These are phyloP conservation scores for Vigna angularis DNA, from an alignment of 306 rosid species.

Conservation along the genomic window DNA sequence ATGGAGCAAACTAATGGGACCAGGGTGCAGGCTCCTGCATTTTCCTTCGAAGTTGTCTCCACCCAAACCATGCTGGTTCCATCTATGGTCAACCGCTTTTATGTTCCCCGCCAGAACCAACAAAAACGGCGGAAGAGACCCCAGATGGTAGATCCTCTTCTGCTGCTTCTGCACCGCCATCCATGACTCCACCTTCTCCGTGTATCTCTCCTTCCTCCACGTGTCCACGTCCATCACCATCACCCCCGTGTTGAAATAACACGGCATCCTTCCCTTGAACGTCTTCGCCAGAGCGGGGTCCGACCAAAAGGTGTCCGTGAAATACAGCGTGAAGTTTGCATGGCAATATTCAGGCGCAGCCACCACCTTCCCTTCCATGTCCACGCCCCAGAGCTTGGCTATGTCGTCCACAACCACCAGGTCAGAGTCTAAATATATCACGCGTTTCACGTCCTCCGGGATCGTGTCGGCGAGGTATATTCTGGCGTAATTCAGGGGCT, in stretches of 20 bases:
- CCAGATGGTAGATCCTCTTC: constrained; percentile 68
- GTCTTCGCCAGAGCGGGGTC: constrained; percentile 48
- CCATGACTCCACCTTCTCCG: constrained; percentile 68
- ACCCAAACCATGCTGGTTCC: constrained; percentile 85
- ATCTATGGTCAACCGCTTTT: constrained; percentile 66
- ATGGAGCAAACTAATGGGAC: constrained; percentile 72
- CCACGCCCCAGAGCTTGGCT: constrained; percentile 67
- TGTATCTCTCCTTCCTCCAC: constrained; percentile 65
- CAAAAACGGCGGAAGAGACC: constrained; percentile 74
- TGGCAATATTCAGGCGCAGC: constrained; percentile 78
- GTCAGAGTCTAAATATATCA: constrained; percentile 71
- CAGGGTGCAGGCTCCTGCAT: constrained; percentile 69
- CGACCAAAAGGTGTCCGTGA: constrained; percentile 59
- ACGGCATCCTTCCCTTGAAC: constrained; percentile 59
- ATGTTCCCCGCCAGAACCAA: constrained; percentile 75
- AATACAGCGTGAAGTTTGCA: constrained; percentile 63
- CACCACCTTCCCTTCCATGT: constrained; percentile 65
- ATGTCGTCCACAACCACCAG: constrained; percentile 70
- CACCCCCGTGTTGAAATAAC: constrained; percentile 78
- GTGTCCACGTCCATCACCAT: constrained; percentile 77
- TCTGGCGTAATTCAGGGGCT: constrained; percentile 70
- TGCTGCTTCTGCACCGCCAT: constrained; percentile 62
- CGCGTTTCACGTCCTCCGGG: constrained; percentile 54
- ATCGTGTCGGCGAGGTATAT: constrained; percentile 65
- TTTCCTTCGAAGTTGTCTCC: constrained; percentile 77